Evolutionary conservation across 192 early-diverging fungal genomes (phyloP).

Genomic region (Thoreauomyces humboldtii): DNA sequence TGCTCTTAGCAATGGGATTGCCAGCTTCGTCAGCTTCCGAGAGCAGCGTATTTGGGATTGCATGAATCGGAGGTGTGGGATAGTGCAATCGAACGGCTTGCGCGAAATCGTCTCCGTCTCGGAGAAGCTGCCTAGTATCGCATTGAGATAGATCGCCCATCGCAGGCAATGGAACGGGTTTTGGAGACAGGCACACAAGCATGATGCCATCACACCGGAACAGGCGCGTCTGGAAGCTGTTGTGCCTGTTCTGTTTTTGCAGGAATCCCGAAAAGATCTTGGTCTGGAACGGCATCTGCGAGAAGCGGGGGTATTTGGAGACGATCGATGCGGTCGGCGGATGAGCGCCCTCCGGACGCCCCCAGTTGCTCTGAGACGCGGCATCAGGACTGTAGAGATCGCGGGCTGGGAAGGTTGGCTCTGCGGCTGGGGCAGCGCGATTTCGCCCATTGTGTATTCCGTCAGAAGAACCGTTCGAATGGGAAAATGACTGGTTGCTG

Average conservation of each 20-base stretch:
- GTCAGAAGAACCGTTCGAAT: too few species aligned
- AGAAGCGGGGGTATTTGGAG: too few species aligned
- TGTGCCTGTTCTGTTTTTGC: constrained; percentile 37
- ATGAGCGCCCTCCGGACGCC: too few species aligned
- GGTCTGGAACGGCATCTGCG: not conserved
- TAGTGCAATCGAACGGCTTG: not conserved
- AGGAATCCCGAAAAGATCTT: constrained; percentile 36
- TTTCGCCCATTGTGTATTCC: too few species aligned
- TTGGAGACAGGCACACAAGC: constrained; percentile 38
- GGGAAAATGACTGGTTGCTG: too few species aligned
- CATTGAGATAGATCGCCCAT: not conserved
- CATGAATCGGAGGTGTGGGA: constrained; percentile 33
- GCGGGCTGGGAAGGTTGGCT: too few species aligned
- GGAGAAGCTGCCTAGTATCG: not conserved
- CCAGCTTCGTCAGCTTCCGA: constrained; percentile 8
- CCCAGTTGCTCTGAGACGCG: too few species aligned
- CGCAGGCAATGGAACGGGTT: constrained; percentile 23
- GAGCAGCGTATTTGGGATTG: constrained; percentile 33
- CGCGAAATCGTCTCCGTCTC: not conserved
- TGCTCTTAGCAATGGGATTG: not conserved
- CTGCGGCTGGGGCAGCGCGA: too few species aligned
- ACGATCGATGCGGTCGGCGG: too few species aligned
- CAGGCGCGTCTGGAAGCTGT: constrained; percentile 36
- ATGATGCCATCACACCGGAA: constrained; percentile 43
- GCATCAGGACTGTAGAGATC: too few species aligned